phyloP scores from a whole-genome alignment of 73 alveolate genomes.

The Loxodes magnus region DNA sequence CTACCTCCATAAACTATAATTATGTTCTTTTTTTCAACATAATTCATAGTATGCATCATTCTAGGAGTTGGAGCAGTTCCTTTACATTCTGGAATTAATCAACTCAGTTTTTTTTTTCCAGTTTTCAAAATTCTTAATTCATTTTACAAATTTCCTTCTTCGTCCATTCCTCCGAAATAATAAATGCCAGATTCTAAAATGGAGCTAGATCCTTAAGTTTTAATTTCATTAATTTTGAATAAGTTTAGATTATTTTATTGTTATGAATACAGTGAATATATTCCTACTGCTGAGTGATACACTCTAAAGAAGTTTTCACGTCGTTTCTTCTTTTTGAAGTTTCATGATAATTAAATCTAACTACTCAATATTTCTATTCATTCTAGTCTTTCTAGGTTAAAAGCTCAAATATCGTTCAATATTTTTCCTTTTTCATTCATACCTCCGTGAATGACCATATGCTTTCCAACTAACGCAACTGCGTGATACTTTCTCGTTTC shows the following conservation, averaged over 20 bases:
- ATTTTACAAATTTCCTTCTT: not conserved
- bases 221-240: not conserved
- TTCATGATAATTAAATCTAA: not conserved
- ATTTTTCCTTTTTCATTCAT: conserved; percentile 3
- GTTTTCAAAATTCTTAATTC: not conserved
- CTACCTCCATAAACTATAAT: conserved; percentile 1
- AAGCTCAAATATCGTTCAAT: not conserved
- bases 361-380: conserved; percentile 1
- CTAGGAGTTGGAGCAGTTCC: conserved; percentile 9
- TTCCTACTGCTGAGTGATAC: conserved; percentile 1
- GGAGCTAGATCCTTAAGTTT: not conserved
- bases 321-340: not conserved
- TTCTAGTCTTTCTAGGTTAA: not conserved
- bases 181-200: not conserved
- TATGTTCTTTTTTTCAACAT: not conserved
- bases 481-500: conserved; percentile 1
- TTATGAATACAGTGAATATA: not conserved
- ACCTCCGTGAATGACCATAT: conserved; percentile 9
- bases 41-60: not conserved
- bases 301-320: not conserved
- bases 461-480: conserved; percentile 12
- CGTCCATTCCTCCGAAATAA: not conserved
- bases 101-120: not conserved
- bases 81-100: not conserved
- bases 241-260: not conserved